Evolutionary conservation across 495 filamentous ascomycete genomes (phyloP).

Genomic region (Haplographium delicatum): DNA sequence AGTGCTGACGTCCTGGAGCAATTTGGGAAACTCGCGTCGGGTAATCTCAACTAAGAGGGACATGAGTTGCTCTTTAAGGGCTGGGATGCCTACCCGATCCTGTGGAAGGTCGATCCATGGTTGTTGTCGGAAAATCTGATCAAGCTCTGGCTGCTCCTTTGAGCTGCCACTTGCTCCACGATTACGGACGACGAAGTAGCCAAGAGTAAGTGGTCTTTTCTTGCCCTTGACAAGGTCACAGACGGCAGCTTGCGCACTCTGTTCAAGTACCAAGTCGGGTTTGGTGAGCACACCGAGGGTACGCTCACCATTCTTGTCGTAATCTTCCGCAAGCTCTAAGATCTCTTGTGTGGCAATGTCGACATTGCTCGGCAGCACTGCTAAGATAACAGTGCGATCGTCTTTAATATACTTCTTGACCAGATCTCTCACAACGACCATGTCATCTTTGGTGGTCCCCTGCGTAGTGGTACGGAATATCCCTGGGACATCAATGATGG

Average conservation of each 20-base stretch:
- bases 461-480: conserved; percentile 52
- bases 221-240: conserved; percentile 43
- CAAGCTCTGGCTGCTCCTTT: conserved; percentile 30
- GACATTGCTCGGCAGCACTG: conserved; percentile 53
- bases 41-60: conserved; percentile 41
- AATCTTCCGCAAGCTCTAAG: conserved; percentile 43
- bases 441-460: conserved; percentile 37
- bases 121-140: conserved; percentile 30
- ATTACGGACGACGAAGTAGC: conserved; percentile 55
- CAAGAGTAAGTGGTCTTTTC: conserved; percentile 38
- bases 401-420: conserved; percentile 50
- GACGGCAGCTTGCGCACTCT: conserved; percentile 36
- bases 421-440: conserved; percentile 45
- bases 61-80: conserved; percentile 40
- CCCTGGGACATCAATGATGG: conserved; percentile 58
- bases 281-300: conserved; percentile 59
- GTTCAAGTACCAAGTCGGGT: conserved; percentile 51
- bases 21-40: conserved; percentile 46
- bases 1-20: conserved; percentile 40
- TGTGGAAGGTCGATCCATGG: conserved; percentile 41
- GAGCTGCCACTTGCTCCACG: conserved; percentile 27
- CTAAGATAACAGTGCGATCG: conserved; percentile 49
- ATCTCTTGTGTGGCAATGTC: conserved; percentile 61
- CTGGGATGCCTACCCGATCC: conserved; percentile 44
- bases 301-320: conserved; percentile 43